Evolutionary conservation across 164 flowering plant species (phyloP).

Genomic region (Litsea cubeba): DNA sequence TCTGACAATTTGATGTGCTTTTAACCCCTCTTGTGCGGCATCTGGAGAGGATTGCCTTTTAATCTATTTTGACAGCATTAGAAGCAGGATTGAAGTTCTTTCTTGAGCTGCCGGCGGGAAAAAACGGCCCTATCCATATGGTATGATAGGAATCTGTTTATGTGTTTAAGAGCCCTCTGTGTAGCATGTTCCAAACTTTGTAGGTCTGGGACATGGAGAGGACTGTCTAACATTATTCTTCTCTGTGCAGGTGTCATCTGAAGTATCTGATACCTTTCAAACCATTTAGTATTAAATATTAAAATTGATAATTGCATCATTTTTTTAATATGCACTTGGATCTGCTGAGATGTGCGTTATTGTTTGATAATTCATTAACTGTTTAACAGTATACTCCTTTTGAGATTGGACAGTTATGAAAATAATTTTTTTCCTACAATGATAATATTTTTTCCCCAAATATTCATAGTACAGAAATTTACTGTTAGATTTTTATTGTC

Average conservation of each 20-base stretch:
- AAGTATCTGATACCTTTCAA: constrained; percentile 3
- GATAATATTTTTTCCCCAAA: no score
- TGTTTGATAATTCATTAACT: neutral
- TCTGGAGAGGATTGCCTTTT: constrained; percentile 41
- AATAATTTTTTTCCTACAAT: no score
- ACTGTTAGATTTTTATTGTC: no score
- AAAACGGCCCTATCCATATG: constrained; percentile 18
- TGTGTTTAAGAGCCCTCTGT: constrained; percentile 37
- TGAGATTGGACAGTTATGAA: no score
- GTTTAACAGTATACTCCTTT: no score
- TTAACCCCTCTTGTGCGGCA: constrained; percentile 36
- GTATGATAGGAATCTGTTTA: constrained; percentile 64
- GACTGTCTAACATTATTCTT: constrained; percentile 10
- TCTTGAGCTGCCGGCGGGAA: constrained; percentile 47
- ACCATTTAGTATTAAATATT: neutral
- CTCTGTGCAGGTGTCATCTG: constrained; percentile 8
- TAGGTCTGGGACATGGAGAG: constrained; percentile 20
- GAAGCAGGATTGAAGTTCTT: constrained; percentile 59
- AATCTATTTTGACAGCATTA: constrained; percentile 55
- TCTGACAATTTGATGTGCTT: constrained; percentile 18
- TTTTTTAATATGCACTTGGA: neutral
- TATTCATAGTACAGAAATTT: no score
- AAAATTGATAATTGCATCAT: neutral
- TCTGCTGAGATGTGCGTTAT: neutral
- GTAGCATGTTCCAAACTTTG: constrained; percentile 10